A percentile compares a stretch with the other conserved stretches of the same genome.
phyloP scores from a whole-genome alignment of 2,329 filamentous ascomycete genomes.

The Onygena corvina region DNA sequence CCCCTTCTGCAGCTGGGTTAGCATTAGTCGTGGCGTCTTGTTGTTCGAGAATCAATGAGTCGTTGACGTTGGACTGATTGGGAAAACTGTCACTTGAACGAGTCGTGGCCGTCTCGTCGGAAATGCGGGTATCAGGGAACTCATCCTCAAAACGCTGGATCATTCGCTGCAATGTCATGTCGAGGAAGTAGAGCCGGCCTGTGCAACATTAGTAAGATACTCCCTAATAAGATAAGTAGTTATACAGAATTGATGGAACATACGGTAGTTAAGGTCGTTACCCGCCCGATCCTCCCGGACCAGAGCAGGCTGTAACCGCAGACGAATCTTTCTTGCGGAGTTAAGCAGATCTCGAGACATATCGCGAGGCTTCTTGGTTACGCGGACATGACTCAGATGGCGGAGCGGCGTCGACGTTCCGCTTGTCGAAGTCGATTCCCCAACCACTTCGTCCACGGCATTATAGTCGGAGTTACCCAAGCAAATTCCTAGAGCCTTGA shows the following conservation, averaged over 20 bases:
- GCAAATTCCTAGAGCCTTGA: constrained; percentile 85
- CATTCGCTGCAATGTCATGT: constrained; percentile 76
- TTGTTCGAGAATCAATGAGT: constrained; percentile 9
- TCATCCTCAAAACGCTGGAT: constrained; percentile 94
- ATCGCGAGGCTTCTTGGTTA: constrained; percentile 61
- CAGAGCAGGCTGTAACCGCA: constrained; percentile 70
- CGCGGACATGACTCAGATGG: constrained; percentile 39
- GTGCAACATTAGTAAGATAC: constrained; percentile 19
- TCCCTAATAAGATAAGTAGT: background rate
- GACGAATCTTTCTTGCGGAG: constrained; percentile 78
- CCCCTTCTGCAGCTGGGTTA: constrained; percentile 27
- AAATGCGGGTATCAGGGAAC: constrained; percentile 71
- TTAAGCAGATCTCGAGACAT: constrained; percentile 85
- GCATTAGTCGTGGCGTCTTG: constrained; percentile 26
- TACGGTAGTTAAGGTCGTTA: constrained; percentile 68
- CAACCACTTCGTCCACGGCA: constrained; percentile 17
- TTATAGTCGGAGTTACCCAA: constrained; percentile 61
- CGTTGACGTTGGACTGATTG: constrained; percentile 25
- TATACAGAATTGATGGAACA: constrained; percentile 27
- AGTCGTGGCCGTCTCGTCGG: constrained; percentile 18
- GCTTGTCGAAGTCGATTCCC: constrained; percentile 37
- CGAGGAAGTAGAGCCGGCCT: constrained; percentile 74
- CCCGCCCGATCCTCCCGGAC: constrained; percentile 57
- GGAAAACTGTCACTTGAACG: constrained; percentile 22
- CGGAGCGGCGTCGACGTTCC: constrained; percentile 44